phyloP scores from a whole-genome alignment of 805 yeast species.

The Myxozyma monticola region DNA sequence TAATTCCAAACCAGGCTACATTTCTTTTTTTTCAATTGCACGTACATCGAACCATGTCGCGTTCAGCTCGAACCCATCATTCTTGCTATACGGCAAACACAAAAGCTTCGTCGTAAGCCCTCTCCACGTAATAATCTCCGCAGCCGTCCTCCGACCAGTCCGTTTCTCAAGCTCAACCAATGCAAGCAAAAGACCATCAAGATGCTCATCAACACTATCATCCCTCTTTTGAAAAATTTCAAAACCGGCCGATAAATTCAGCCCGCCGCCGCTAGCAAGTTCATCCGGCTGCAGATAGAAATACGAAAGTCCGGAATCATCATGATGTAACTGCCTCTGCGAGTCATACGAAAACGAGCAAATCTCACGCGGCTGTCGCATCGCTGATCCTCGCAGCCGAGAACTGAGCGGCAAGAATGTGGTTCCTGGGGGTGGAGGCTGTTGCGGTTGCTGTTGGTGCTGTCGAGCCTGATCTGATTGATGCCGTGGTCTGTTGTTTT shows the following conservation, averaged over 20 bases:
- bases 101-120: slow-evolving; percentile 78
- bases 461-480: too few relatives aligned
- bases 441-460: too few relatives aligned
- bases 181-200: slow-evolving; percentile 59
- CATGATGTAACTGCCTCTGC: too few relatives aligned
- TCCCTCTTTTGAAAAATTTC: slow-evolving; percentile 58
- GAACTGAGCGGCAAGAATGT: too few relatives aligned
- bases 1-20: neutral
- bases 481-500: too few relatives aligned
- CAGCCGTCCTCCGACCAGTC: slow-evolving; percentile 46
- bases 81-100: slow-evolving; percentile 60
- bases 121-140: slow-evolving; percentile 78
- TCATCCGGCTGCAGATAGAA: slow-evolving; percentile 74
- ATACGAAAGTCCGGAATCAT: slow-evolving; percentile 60
- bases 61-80: slow-evolving; percentile 61
- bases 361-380: too few relatives aligned
- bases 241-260: slow-evolving; percentile 68
- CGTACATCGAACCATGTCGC: slow-evolving; percentile 61
- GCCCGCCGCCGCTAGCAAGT: slow-evolving; percentile 48
- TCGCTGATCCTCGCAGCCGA: too few relatives aligned
- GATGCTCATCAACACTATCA: slow-evolving; percentile 48
- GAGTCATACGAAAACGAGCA: too few relatives aligned
- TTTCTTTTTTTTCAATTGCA: slow-evolving; percentile 42
- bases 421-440: too few relatives aligned
- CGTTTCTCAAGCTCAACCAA: slow-evolving; percentile 56